phyloP scores from a whole-genome alignment of 1,139 yeast genomes.

The Arxiozyma slooffiae region DNA sequence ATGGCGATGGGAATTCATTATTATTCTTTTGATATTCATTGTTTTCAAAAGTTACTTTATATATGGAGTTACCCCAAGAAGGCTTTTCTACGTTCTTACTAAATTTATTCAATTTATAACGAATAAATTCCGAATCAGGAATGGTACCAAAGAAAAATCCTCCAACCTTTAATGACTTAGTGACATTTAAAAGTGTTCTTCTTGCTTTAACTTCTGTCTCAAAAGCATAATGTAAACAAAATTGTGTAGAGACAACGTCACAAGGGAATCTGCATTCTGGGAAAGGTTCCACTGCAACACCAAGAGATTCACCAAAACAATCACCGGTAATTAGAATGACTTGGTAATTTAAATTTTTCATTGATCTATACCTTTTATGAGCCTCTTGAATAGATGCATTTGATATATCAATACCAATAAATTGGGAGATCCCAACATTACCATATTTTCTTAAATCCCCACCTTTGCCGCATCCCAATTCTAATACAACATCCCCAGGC shows the following conservation, averaged over 20 bases:
- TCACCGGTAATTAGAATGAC: constrained; percentile 87
- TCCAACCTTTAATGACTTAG: constrained; percentile 66
- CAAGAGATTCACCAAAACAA: constrained; percentile 63
- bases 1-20: constrained; percentile 64
- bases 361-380: constrained; percentile 51
- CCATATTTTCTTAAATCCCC: constrained; percentile 92
- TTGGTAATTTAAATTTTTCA: constrained; percentile 50
- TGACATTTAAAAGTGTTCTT: constrained; percentile 60
- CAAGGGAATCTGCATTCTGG: constrained; percentile 68
- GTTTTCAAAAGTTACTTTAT: constrained; percentile 67
- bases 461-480: constrained; percentile 95
- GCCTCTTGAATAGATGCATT: constrained; percentile 85
- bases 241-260: constrained; percentile 81
- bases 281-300: constrained; percentile 61
- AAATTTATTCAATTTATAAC: constrained; percentile 47
- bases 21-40: constrained; percentile 53
- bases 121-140: constrained; percentile 81
- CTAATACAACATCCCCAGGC: constrained; percentile 52
- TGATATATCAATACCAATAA: constrained; percentile 86
- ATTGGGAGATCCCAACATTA: constrained; percentile 59
- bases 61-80: constrained; percentile 74
- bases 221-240: constrained; percentile 90
- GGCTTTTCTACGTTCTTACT: constrained; percentile 41
- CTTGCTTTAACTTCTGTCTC: constrained; percentile 75
- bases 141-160: constrained; percentile 89